These are phyloP conservation scores for Aspergillus costaricaensis DNA, from an alignment of 2,329 filamentous ascomycete genomes.

Conservation along the genomic window DNA sequence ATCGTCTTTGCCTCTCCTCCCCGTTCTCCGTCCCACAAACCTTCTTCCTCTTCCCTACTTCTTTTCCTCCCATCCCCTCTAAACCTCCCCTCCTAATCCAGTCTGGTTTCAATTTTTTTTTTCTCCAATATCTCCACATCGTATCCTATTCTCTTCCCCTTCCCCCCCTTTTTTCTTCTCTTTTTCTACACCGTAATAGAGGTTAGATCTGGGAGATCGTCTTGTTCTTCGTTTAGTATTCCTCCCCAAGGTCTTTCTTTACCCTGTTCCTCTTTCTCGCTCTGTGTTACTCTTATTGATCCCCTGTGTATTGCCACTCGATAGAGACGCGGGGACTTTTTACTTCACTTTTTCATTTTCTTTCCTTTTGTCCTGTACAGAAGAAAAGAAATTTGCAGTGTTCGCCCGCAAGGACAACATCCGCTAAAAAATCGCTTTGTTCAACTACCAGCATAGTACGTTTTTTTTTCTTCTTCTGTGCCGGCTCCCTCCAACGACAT, in stretches of 20 bases:
- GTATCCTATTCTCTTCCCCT: slow-evolving; percentile 18
- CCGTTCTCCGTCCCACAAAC: slow-evolving; percentile 19
- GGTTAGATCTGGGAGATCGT: slow-evolving; percentile 30
- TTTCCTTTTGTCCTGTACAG: slow-evolving; percentile 26
- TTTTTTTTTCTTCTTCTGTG: neutral
- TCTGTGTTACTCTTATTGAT: slow-evolving; percentile 32
- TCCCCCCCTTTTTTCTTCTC: slow-evolving; percentile 21
- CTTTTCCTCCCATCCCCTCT: slow-evolving; percentile 16
- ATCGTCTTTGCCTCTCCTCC: slow-evolving; percentile 21
- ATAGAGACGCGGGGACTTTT: slow-evolving; percentile 24
- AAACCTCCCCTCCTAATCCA: slow-evolving; percentile 16
- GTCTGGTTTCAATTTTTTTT: slow-evolving; percentile 18
- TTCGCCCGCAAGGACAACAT: neutral
- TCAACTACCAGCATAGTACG: slow-evolving; percentile 14
- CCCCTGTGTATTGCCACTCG: slow-evolving; percentile 25
- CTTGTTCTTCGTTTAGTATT: slow-evolving; percentile 25
- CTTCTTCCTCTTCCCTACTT: slow-evolving; percentile 23
- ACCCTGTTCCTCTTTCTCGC: slow-evolving; percentile 30
- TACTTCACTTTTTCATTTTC: slow-evolving; percentile 26
- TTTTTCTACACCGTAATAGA: slow-evolving; percentile 28
- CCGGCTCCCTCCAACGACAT: neutral
- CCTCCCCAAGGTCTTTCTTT: slow-evolving; percentile 29
- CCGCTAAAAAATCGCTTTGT: slow-evolving; percentile 6
- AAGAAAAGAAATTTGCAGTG: slow-evolving; percentile 22
- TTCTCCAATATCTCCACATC: slow-evolving; percentile 21